Evolutionary conservation across 176 grass and related monocot species (phyloP).

Genomic region (Dactylis glomerata): DNA sequence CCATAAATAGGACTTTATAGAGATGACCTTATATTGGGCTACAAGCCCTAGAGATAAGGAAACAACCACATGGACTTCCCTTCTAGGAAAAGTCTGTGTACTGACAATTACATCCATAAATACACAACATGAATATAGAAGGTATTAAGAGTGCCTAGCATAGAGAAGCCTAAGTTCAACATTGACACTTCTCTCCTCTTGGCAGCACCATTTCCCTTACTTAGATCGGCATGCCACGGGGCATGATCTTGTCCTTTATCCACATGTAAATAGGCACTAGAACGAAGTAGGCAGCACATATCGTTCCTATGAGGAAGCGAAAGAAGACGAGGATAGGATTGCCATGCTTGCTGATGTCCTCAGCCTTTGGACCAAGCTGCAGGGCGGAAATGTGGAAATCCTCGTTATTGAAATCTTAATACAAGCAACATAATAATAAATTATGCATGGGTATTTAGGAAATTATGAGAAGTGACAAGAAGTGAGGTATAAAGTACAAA

Average conservation of each 20-base stretch:
- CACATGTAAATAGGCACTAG: slow-evolving; percentile 97
- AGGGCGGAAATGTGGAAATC: not conserved
- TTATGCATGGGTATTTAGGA: not conserved
- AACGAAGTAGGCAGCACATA: slow-evolving; percentile 72
- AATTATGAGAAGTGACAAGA: not conserved
- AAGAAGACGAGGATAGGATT: slow-evolving; percentile 68
- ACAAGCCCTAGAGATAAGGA: not conserved
- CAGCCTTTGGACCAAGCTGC: slow-evolving; percentile 82
- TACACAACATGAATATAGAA: slow-evolving; percentile 20
- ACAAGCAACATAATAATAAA: not conserved
- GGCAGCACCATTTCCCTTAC: not conserved
- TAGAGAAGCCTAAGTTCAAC: slow-evolving; percentile 27
- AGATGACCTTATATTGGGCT: not conserved
- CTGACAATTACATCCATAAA: not conserved
- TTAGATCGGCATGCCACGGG: slow-evolving; percentile 85
- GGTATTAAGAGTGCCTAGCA: slow-evolving; percentile 18
- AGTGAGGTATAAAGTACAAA: not conserved
- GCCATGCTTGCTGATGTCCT: slow-evolving; percentile 66
- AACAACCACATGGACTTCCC: not conserved
- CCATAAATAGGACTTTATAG: not conserved
- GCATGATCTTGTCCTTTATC: slow-evolving; percentile 87
- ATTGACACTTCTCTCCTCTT: slow-evolving; percentile 2
- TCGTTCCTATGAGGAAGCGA: slow-evolving; percentile 65
- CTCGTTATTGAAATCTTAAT: not conserved
- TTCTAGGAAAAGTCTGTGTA: not conserved